phyloP scores from a whole-genome alignment of 805 yeast species.

The Lipomyces sp. region DNA sequence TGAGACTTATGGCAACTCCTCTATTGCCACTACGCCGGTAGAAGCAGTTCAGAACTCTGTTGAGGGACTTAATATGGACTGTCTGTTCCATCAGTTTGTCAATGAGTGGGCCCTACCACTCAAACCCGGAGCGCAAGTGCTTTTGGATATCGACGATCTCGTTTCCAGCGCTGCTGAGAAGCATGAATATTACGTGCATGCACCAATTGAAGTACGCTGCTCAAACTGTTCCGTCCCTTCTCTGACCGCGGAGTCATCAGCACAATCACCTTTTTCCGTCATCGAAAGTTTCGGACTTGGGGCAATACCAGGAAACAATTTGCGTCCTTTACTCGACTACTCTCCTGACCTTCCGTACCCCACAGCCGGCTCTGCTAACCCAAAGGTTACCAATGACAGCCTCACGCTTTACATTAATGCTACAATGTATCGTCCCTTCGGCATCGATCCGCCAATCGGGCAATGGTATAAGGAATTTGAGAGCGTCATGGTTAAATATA shows the following conservation, averaged over 20 bases:
- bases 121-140: conserved; percentile 32
- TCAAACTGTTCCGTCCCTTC: conserved; percentile 60
- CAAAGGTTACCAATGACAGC: conserved; percentile 61
- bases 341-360: conserved; percentile 64
- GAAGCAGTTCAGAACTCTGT: conserved; percentile 75
- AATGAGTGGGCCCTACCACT: conserved; percentile 97
- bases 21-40: conserved; percentile 49
- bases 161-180: conserved; percentile 57
- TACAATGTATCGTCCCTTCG: conserved; percentile 94
- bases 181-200: conserved; percentile 79
- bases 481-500: conserved; percentile 66
- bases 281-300: conserved; percentile 43
- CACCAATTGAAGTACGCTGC: conserved; percentile 92
- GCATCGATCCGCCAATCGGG: conserved; percentile 64
- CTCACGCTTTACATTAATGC: conserved; percentile 86
- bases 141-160: conserved; percentile 54
- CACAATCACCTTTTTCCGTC: conserved; percentile 16
- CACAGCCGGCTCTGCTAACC: conserved; percentile 38
- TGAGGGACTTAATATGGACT: conserved; percentile 91
- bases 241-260: conserved; percentile 27
- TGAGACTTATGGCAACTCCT: conserved; percentile 51
- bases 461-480: conserved; percentile 83
- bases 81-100: conserved; percentile 88
- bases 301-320: conserved; percentile 77
- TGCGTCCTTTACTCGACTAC: conserved; percentile 77